Conservation (phyloP, 2,329 filamentous ascomycete species). For the Penicillium polonicum region DNA sequence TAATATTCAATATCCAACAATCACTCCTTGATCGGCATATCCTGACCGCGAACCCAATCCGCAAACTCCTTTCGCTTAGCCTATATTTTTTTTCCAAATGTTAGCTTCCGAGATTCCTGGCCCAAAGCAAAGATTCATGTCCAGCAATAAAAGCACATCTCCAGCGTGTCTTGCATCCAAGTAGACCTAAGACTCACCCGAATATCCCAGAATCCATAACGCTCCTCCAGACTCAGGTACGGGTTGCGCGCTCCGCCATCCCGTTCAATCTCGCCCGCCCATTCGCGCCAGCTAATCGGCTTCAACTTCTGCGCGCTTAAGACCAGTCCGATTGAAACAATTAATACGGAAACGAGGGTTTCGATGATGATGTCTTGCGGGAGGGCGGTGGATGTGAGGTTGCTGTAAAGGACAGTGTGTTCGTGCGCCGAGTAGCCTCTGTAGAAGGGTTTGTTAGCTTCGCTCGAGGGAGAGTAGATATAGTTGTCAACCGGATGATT, state of each 20-base stretch:
- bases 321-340: conserved; percentile 83
- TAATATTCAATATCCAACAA: conserved; percentile 2
- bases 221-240: conserved; percentile 73
- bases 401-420: conserved; percentile 71
- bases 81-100: conserved; percentile 28
- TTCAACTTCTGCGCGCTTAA: conserved; percentile 72
- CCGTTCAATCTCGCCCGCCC: conserved; percentile 68
- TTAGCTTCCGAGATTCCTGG: conserved; percentile 12
- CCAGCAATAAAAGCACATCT: not conserved
- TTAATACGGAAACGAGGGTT: conserved; percentile 72
- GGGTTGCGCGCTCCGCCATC: conserved; percentile 71
- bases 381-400: conserved; percentile 54
- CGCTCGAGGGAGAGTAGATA: not conserved
- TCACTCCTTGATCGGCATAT: conserved; percentile 27
- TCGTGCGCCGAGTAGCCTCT: conserved; percentile 98
- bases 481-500: not conserved
- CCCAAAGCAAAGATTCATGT: not conserved
- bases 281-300: conserved; percentile 84
- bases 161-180: not conserved
- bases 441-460: conserved; percentile 9
- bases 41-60: conserved; percentile 61
- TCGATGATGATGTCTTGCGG: conserved; percentile 87
- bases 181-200: conserved; percentile 54
- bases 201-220: conserved; percentile 85
- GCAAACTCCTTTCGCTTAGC: conserved; percentile 72